Conservation (phyloP, 352 stramenopile species). For the Phytopythium boreale region DNA sequence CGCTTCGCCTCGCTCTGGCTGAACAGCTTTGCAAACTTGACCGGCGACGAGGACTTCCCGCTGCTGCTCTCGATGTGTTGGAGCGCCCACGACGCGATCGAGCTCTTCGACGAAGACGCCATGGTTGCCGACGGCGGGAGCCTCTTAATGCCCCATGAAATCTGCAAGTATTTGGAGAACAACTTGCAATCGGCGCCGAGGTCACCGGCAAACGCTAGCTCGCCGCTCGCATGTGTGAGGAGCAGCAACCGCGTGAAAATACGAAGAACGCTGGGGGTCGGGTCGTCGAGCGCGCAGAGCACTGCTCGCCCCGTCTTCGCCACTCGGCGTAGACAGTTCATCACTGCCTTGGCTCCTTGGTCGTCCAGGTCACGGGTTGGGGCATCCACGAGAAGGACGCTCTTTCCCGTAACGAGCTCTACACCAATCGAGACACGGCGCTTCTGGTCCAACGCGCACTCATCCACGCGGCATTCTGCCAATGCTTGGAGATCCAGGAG, state of each 20-base stretch:
- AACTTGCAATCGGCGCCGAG: slow-evolving; percentile 6
- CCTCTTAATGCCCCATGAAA: slow-evolving; percentile 18
- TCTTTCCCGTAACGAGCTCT: slow-evolving; percentile 19
- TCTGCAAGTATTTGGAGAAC: slow-evolving; percentile 20
- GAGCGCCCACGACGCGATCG: slow-evolving; percentile 19
- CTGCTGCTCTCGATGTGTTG: slow-evolving; percentile 14
- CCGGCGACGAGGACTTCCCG: not conserved
- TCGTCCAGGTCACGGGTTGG: slow-evolving; percentile 18
- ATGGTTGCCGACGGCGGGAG: slow-evolving; percentile 1
- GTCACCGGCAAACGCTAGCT: slow-evolving; percentile 23
- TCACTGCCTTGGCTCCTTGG: slow-evolving; percentile 12
- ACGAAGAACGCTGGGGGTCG: slow-evolving; percentile 8
- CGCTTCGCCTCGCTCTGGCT: slow-evolving; percentile 19
- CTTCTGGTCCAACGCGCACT: slow-evolving; percentile 13
- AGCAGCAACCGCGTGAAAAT: slow-evolving; percentile 20
- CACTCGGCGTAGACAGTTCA: slow-evolving; percentile 19
- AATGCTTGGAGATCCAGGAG: slow-evolving; percentile 19
- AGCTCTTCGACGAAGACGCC: slow-evolving; percentile 8
- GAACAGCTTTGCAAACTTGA: slow-evolving; percentile 22
- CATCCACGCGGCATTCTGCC: slow-evolving; percentile 12
- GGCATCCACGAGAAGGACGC: slow-evolving; percentile 21
- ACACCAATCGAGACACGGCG: slow-evolving; percentile 24
- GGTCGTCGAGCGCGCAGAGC: slow-evolving; percentile 19
- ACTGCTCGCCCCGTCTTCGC: slow-evolving; percentile 20
- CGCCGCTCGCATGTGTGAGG: slow-evolving; percentile 16